Base-by-base conservation (phyloP, 106 monocot genomes). In the Phalaenopsis aphrodite region DNA sequence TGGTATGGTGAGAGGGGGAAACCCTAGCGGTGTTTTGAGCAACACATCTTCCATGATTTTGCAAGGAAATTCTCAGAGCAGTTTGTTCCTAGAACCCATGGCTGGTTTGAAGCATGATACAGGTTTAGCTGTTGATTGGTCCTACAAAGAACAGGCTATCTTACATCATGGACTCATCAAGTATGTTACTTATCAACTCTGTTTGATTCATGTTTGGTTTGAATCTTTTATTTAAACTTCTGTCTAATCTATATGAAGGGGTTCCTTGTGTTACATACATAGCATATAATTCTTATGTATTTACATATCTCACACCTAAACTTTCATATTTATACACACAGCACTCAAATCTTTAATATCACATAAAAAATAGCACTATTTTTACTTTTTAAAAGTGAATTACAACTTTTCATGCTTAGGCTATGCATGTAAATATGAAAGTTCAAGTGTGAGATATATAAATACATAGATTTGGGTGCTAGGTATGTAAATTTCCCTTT, bases 91-190 rank as follows among this genome's bases (percentile, higher is more conserved):
- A 19, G 86, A 91, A 68, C 84, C 78, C 11, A 36, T 84, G 42
- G 82, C 87, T 18, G 85, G 82, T 24, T 68, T 92, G 38, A 92
- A 87, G 86, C 83, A 83, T 75, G 88, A 89, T 58, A 80, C 85
- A 17, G 92, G 85, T n/a, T 52, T 92, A 56, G 81, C 87, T n/a
- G 66, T 80, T 12, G 85, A 84, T 77, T 92, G 91, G 91, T 87
- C 91, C 37, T 79, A 52, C 56, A 82, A 85, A 12, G 91, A 92
- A 69, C 86, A 87, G 81, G 56, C 83, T 41, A 56, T 85, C 8
- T 74, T 92, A 75, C 83, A 84, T 58, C 80, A 83, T 43, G 87
- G 87, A 42, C 89, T 89, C 42, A 30, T 55, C 77, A 85, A 87
- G 91, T 91, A 84, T 64, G 81, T 75, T 49, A 21, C 11, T 23